Evolutionary conservation across 805 yeast species (phyloP), one percentile per base, ranked within the genome.

Genomic region (Wickerhamiella azyma): DNA sequence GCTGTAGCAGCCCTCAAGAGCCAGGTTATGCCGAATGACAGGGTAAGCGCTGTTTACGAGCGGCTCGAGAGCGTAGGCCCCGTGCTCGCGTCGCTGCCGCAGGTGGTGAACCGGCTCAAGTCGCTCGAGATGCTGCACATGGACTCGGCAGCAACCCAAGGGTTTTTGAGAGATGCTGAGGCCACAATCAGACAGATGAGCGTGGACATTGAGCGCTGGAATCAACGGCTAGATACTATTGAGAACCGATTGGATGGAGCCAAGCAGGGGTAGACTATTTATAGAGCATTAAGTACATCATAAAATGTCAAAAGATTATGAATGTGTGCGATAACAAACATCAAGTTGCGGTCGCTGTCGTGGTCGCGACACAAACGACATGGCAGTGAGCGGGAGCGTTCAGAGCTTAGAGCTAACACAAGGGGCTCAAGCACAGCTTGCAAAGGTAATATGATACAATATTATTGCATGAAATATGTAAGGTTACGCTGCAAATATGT

Each of bases 11-110:
- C 40, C 4, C 30, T 45, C 10, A 18, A 19, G 14, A n/a, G 17
- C 29, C 44, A 41, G 33, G 17, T 13, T 30, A 36, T 35, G 9
- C 40, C 41, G 1, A 16, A 18, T 11, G 48, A 45, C 38, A 21
- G 18, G n/a, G 44, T 45, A 2, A 24, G 21, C 5, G 36, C 41
- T 5, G 41, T 45, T 5, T 39, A 39, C 28, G 38, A 26, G 13
- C 43, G 41, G 17, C 37, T 45, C 24, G 43, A 33, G 37, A 26
- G 37, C 11, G 24, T 45, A 19, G 44, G 36, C 8, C 48, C 48
- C 16, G 41, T 40, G 32, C 37, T 45, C n/a, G 33, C 19, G n/a
- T 13, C 29, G 16, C 32, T 45, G 7, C 48, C 48, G 4, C 41
- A 33, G 17, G 14, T 45, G 6, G 14, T 24, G 2, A 36, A 13